Evolutionary conservation across 1,284 basidiomycete species (phyloP), one percentile per base, ranked within the genome.

Genomic region (Baeospora myosura): DNA sequence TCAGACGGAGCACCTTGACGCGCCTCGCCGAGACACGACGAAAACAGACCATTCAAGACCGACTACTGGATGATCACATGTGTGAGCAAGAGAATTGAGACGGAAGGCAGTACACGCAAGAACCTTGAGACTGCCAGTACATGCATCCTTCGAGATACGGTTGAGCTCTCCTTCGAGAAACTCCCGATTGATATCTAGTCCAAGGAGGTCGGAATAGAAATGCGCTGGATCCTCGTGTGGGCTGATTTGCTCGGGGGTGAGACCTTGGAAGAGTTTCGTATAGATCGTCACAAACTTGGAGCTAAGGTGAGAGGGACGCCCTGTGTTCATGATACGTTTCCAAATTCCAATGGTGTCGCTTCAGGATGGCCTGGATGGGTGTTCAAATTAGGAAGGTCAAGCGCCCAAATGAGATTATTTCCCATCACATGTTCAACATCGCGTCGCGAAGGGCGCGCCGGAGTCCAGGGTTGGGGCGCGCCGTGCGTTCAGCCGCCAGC

Each of bases 131-230:
- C 48, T 46, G 6, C 63, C 61, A 10, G 72, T 45, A 49, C 64
- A 69, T 4, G 55, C 57, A 20, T 71, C 64, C 38, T 67, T 76
- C 3, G 62, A 46, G 10, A 64, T 38, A 11, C 47, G 49, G 30
- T 58, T 49, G 4, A 70, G 50, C 55, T 64, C 56, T 52, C 53
- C 55, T 55, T 66, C 54, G 10, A 82, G 56, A 41, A 68, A 75
- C 10, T 61, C 57, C 16, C 61, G 56, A 47, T 81, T 70, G 2
- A 76, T 61, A 4, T 74, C 68, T 31, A 78, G 59, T 25, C 64
- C 58, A 18, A 81, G 63, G 3, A 77, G 57, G 45, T 66, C 63
- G 6, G 63, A 59, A 66, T 72, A 82, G 56, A 78, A 74, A 31
- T 62, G 58, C 7, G 59, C 52, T 8, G 58, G 49, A 47, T 62